Evolutionary conservation across 1,284 basidiomycete genomes (phyloP), one percentile per base, ranked within the genome.

Genomic region (Puccinia brachypodii): DNA sequence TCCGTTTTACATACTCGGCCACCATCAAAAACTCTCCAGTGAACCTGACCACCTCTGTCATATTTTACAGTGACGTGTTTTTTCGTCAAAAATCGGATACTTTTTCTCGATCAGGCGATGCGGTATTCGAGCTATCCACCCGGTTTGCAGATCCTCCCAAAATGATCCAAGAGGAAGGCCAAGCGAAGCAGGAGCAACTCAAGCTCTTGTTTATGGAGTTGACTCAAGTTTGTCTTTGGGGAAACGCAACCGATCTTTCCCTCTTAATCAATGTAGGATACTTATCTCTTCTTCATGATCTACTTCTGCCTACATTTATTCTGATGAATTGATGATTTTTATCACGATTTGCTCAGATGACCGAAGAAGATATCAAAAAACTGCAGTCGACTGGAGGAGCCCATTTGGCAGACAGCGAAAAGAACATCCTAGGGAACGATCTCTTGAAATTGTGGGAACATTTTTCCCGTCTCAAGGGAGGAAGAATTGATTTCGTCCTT

Each of bases 331-430:
- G 33, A 25, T 36, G 11, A n/a, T n/a, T 53, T 14, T 40, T 4
- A 74, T 42, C 36, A 25, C n/a, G n/a, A 36, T 8, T 56, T 44
- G 33, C 64, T 11, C 71, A 86, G 85, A 98, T 98, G 96, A 94
- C 94, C 16, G 96, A 98, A 88, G 96, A 98, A 64, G 96, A 98
- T 87, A 98, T 99, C 88, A 96, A 96, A 88, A 91, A 93, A 79
- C 90, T 98, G n/a, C 96, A 99, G 87, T 95, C 94, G 22, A 98
- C 96, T 28, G 96, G 96, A 36, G 95, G 95, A 40, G 96, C 96
- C 81, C 92, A 95, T 84, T 91, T 98, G 68, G 95, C 96, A 8
- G 93, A 94, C 0, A 97, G 96, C 0, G 95, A 98, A 88, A 95
- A 96, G 89, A 98, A 98, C 86, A 94, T 96, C 83, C 89, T 96